These are phyloP conservation scores for Cyclotella cryptica DNA, from an alignment of 108 stramenopile genomes.

Conservation along the genomic window DNA sequence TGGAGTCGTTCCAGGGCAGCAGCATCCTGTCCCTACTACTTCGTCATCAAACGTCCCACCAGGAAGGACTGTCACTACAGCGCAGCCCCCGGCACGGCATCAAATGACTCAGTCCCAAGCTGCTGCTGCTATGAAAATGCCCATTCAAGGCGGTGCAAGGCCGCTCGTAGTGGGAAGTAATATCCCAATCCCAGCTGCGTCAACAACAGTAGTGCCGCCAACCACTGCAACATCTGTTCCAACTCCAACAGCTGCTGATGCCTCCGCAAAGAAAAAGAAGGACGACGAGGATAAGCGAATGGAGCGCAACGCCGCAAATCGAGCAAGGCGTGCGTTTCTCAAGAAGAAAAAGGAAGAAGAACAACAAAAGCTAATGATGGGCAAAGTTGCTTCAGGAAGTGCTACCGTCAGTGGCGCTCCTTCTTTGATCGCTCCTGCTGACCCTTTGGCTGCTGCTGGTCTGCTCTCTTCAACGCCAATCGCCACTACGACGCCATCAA, in stretches of 20 bases:
- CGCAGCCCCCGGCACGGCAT: not conserved
- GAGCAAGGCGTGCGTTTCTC: not conserved
- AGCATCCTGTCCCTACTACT: not conserved
- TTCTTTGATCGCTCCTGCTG: not conserved
- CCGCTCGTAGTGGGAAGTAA: not conserved
- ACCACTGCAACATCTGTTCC: slow-evolving; percentile 15
- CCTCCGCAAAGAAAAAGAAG: slow-evolving; percentile 18
- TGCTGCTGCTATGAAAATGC: slow-evolving; percentile 37
- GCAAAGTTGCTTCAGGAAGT: not conserved
- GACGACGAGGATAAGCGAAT: not conserved
- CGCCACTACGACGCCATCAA: slow-evolving; percentile 6
- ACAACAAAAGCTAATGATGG: not conserved
- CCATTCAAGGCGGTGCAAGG: not conserved
- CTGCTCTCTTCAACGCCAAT: not conserved
- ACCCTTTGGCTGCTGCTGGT: slow-evolving; percentile 8
- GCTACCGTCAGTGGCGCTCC: not conserved
- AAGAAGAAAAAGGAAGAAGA: slow-evolving; percentile 20
- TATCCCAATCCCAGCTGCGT: not conserved
- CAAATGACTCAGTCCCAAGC: slow-evolving; percentile 14
- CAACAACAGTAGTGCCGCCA: slow-evolving; percentile 15
- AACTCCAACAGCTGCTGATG: not conserved
- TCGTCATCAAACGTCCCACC: not conserved
- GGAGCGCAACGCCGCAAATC: slow-evolving; percentile 4
- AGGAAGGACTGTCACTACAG: not conserved
- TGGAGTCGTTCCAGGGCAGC: not conserved